A percentile compares a stretch with the other conserved stretches of the same genome.
Evolutionary conservation across 2,329 filamentous ascomycete species (phyloP).

Genomic region (Xylariaceae sp.): DNA sequence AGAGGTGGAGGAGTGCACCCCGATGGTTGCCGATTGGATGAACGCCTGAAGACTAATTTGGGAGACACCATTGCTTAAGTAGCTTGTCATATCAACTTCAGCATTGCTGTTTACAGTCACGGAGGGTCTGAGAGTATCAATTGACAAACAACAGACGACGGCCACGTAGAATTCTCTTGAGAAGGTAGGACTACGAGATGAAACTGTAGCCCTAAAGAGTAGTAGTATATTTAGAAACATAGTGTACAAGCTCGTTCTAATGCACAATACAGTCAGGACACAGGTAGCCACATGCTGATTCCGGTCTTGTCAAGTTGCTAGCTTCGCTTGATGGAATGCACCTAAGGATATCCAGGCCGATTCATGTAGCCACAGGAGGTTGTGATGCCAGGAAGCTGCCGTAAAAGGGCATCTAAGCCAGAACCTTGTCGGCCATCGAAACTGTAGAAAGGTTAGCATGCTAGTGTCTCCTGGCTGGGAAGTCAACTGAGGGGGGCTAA

Average conservation of each 20-base stretch:
- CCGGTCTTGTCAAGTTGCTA: background rate
- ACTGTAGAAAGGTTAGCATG: slow-evolving; percentile 44
- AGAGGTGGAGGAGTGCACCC: no score
- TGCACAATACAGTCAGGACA: background rate
- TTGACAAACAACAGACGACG: no score
- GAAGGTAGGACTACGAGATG: no score
- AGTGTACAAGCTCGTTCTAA: slow-evolving; percentile 1
- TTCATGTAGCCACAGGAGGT: no score
- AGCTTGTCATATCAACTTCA: background rate
- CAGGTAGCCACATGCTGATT: background rate
- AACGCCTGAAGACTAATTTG: no score
- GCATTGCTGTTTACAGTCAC: background rate
- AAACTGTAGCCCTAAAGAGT: no score
- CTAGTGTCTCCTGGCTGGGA: background rate
- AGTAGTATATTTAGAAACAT: background rate
- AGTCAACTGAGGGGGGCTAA: slow-evolving; percentile 52
- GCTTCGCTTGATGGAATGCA: background rate
- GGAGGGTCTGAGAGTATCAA: background rate
- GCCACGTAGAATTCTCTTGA: background rate
- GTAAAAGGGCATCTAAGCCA: slow-evolving; percentile 48
- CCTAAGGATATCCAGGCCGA: no score
- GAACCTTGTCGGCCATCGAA: slow-evolving; percentile 59
- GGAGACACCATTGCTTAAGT: no score
- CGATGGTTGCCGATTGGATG: no score
- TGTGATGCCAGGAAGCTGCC: background rate